phyloP scores from a whole-genome alignment of 2,329 filamentous ascomycete species.

The Verticillium nonalfalfae region DNA sequence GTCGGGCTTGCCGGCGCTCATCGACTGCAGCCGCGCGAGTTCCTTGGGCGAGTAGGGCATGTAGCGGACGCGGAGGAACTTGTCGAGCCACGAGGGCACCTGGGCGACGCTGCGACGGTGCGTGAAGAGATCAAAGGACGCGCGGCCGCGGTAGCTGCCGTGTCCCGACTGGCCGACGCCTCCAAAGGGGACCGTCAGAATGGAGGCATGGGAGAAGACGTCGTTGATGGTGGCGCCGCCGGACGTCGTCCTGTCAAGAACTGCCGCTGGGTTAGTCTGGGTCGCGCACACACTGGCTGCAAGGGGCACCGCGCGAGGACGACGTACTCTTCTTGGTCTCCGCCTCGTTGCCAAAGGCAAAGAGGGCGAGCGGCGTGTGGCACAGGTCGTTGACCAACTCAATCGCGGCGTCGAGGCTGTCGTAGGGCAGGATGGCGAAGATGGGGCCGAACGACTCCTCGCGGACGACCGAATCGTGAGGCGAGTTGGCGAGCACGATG shows the following conservation, averaged over 20 bases:
- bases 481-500: slow-evolving; percentile 72
- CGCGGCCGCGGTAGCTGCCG: slow-evolving; percentile 71
- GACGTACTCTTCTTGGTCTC: slow-evolving; percentile 67
- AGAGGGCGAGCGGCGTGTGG: slow-evolving; percentile 76
- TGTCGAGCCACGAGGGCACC: slow-evolving; percentile 63
- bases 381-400: slow-evolving; percentile 73
- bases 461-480: slow-evolving; percentile 68
- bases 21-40: slow-evolving; percentile 34
- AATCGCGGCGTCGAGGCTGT: slow-evolving; percentile 81
- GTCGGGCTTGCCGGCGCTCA: slow-evolving; percentile 43
- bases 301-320: neutral
- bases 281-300: neutral
- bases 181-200: slow-evolving; percentile 72
- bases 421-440: slow-evolving; percentile 73
- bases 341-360: slow-evolving; percentile 74
- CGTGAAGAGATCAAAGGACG: slow-evolving; percentile 64
- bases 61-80: slow-evolving; percentile 60
- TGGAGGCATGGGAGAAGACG: slow-evolving; percentile 47
- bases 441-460: slow-evolving; percentile 94
- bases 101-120: slow-evolving; percentile 52
- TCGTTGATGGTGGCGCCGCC: slow-evolving; percentile 63
- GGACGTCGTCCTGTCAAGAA: slow-evolving; percentile 57
- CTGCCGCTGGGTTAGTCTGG: slow-evolving; percentile 24
- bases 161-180: slow-evolving; percentile 75
- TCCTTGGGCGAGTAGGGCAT: slow-evolving; percentile 50